Evolutionary conservation across 805 yeast species (phyloP).

Genomic region (Monosporozyma yasuniensis): DNA sequence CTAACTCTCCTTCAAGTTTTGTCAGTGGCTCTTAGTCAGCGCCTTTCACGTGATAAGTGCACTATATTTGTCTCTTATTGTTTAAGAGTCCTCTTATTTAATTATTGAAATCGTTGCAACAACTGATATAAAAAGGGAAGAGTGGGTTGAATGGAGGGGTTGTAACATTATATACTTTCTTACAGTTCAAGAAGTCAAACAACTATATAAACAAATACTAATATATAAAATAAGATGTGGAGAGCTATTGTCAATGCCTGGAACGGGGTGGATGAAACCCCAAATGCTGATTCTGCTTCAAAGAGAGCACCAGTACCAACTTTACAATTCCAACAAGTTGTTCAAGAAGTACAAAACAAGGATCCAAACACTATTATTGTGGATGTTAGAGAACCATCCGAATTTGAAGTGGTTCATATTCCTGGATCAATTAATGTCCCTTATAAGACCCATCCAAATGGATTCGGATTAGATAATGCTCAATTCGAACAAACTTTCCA

Average conservation of each 20-base stretch:
- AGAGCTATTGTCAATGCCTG: constrained; percentile 20
- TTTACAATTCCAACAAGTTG: constrained; percentile 46
- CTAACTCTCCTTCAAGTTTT: too few relatives aligned
- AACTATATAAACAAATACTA: neutral
- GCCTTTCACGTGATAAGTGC: neutral
- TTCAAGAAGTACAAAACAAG: constrained; percentile 34
- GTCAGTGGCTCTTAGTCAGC: constrained; percentile 1
- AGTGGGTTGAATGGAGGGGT: too few relatives aligned
- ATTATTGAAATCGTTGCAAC: too few relatives aligned
- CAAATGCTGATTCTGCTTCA: neutral
- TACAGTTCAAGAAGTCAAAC: neutral
- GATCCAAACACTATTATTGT: constrained; percentile 46
- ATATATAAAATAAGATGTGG: constrained; percentile 12
- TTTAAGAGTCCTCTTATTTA: too few relatives aligned
- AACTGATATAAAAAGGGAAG: too few relatives aligned
- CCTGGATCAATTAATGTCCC: constrained; percentile 83
- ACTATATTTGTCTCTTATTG: too few relatives aligned
- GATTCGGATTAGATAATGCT: constrained; percentile 57
- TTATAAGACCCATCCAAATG: constrained; percentile 77
- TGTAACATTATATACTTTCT: too few relatives aligned
- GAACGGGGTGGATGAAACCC: constrained; percentile 17
- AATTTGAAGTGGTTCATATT: constrained; percentile 57
- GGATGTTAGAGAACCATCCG: constrained; percentile 84
- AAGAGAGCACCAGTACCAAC: constrained; percentile 4
- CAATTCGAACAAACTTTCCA: constrained; percentile 70